Evolutionary conservation across 441 rosid species (phyloP).

Genomic region (Sinapis alba): DNA sequence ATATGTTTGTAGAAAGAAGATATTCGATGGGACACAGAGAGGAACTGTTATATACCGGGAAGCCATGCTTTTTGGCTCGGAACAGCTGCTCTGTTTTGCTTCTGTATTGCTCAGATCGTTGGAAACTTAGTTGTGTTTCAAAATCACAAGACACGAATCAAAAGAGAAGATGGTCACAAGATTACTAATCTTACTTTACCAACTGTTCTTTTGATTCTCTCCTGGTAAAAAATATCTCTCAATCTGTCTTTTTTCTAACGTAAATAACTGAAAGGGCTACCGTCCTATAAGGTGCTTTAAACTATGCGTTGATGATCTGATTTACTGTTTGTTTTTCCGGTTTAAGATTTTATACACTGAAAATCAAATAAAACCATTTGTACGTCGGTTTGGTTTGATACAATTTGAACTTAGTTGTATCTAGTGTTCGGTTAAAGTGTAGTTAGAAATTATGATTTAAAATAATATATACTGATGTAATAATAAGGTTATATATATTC

Average conservation of each 20-base stretch:
- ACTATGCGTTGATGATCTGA: neutral
- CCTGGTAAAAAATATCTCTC: slow-evolving; percentile 48
- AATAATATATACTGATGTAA: neutral
- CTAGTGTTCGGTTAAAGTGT: neutral
- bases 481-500: neutral
- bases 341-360: slow-evolving; percentile 8
- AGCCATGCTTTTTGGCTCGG: slow-evolving; percentile 61
- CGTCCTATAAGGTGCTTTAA: neutral
- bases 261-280: neutral
- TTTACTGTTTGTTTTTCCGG: neutral
- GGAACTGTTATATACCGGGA: slow-evolving; percentile 59
- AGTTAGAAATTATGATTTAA: neutral
- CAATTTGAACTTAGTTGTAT: neutral
- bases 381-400: neutral
- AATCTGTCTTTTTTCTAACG: neutral
- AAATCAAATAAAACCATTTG: neutral
- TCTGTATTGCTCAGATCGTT: slow-evolving; percentile 53
- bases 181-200: slow-evolving; percentile 37
- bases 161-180: slow-evolving; percentile 33
- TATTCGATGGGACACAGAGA: slow-evolving; percentile 58
- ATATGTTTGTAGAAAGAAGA: slow-evolving; percentile 52
- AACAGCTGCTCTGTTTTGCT: slow-evolving; percentile 52
- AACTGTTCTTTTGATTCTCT: slow-evolving; percentile 47
- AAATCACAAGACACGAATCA: slow-evolving; percentile 33
- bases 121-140: slow-evolving; percentile 52